Percentiles rank a stretch among this genome's conserved stretches.
These are phyloP conservation scores for grape (Vitis vinifera) DNA, from an alignment of 164 flowering plant genomes.

Conservation along the genomic window ASM3070453v1 NC_081823.1:7505501-7506000, in stretches of 20 bases:
- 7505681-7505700: constrained; percentile 83
- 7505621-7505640: not conserved
- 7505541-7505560: constrained; percentile 96
- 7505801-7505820: constrained; percentile 75
- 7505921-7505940: constrained; percentile 3
- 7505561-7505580: constrained; percentile 86
- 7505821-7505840: constrained; percentile 75
- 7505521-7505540: constrained; percentile 91
- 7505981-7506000: constrained; percentile 63
- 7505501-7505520: constrained; percentile 76
- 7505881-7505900: constrained; percentile 59
- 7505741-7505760: constrained; percentile 80
- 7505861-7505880: constrained; percentile 51
- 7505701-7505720: constrained; percentile 64
- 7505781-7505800: constrained; percentile 83
- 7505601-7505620: not conserved
- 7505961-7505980: not conserved
- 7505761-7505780: constrained; percentile 82
- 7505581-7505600: constrained; percentile 7
- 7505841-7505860: constrained; percentile 71
- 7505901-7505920: constrained; percentile 51
- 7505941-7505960: not conserved
- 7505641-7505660: constrained; percentile 8
- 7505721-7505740: constrained; percentile 77
- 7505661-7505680: constrained; percentile 80